Evolutionary conservation across 2,329 filamentous ascomycete species (phyloP), one percentile per base, ranked within the genome.

Genomic region (Scleromitrula shiraiana): DNA sequence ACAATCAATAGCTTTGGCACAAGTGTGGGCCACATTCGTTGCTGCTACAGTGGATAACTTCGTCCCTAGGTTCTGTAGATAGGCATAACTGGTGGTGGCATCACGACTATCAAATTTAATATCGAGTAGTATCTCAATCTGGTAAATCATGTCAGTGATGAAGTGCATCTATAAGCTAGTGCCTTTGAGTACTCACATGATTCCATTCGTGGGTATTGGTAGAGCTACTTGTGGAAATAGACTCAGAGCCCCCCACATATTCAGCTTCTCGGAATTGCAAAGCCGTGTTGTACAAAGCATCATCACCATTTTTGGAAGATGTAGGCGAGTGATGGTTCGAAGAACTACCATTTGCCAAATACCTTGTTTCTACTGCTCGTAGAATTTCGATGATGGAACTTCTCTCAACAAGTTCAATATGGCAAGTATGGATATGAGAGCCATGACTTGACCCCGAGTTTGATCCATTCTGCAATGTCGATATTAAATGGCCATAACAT

Each of bases 401-500:
- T 7, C 30, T 23, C 5, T 14, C 32, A 17, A 37, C 42, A 23
- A 45, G 23, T 7, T 45, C 42, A 6, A 45, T 9, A 22, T 29
- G 15, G 10, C 33, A 45, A 29, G 37, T 14, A 2, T 7, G 14
- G 3, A 29, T 45, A 14, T 22, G 2, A 12, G 5, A 15, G 2
- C 5, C 17, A 45, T 9, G n/a, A 7, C 7, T 8, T 7, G 5
- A 15, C 17, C 15, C 32, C 5, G 17, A 22, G 19, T 37, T 9
- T 19, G 8, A 2, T 5, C 14, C 17, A 3, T 7, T 4, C 9
- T 45, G 12, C 14, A 32, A 38, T 8, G 5, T 7, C 23, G 67
- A 65, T 7, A 64, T 63, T 4, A 67, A 56, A 38, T 68, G 67
- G 5, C 67, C 69, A 43, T 71, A 71, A 23, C 62, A 67, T 9